Evolutionary conservation across 805 yeast genomes (phyloP), one percentile per base, ranked within the genome.

Genomic region (Zygoascus biomembranicola): DNA sequence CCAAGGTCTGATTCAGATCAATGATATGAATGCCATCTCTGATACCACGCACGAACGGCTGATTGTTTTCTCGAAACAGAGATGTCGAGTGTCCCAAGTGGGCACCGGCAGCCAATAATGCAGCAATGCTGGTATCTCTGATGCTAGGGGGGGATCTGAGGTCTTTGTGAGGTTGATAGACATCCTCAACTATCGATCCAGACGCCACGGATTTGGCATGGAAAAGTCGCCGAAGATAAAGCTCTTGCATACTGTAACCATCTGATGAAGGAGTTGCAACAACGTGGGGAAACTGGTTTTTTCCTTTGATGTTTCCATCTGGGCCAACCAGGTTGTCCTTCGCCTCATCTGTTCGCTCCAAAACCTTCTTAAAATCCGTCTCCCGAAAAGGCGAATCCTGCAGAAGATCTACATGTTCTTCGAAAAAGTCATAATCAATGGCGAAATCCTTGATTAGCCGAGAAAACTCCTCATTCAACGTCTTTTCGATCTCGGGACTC

Each of bases 41-140:
- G 58, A 79, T 85, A 52, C 98, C 99, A 64, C 85, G 85, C 46
- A 92, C 78, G 67, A 77, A 94, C 10, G 95, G 90, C 69, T 90
- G 92, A 50, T 90, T 87, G 28, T 85, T 77, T 9, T 90, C 82
- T 61, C 95, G 81, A 37, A 69, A 56, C 57, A 84, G 73, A 2
- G 85, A 74, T 37, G 81, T 84, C n/a, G 96, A 78, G 62, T 92
- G 97, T 31, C 99, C 99, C 60, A 94, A 73, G 69, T 94, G 99
- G 47, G 92, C 92, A 51, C 97, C 97, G 0, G 97, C 88, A 2
- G 97, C 92, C 69, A 92, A 68, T 51, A 94, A 75, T 54, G 81
- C 81, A 32, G 88, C 73, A 39, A 90, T 73, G 2, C 92, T 77
- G 11, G 87, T 66, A 53, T 86, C 80, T 20, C 77, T 69, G 20